A percentile compares a stretch with the other conserved stretches of the same genome.
Evolutionary conservation across 2,329 filamentous ascomycete genomes (phyloP).

Genomic region (Colletotrichum scovillei): DNA sequence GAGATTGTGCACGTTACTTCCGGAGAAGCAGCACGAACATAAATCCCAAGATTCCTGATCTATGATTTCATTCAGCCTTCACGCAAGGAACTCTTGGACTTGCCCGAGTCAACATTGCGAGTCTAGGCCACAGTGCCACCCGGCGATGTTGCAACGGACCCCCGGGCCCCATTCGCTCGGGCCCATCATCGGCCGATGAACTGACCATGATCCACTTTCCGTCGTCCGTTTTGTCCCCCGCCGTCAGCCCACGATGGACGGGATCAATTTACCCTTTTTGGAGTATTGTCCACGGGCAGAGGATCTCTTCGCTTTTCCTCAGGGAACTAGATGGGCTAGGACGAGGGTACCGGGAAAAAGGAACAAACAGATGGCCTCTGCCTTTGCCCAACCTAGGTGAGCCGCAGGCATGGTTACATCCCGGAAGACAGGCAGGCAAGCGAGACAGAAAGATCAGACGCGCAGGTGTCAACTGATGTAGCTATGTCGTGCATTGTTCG

Average conservation of each 20-base stretch:
- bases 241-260: constrained; percentile 4
- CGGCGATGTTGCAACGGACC: background rate
- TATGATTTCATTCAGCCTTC: background rate
- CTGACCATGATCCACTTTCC: constrained; percentile 1
- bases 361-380: background rate
- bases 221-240: background rate
- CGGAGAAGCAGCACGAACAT: background rate
- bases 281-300: background rate
- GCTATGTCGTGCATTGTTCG: constrained; percentile 10
- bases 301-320: background rate
- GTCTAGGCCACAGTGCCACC: background rate
- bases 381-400: background rate
- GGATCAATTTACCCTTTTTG: background rate
- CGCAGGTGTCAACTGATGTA: background rate
- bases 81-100: background rate
- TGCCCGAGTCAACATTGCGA: background rate
- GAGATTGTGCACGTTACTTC: background rate
- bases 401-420: background rate
- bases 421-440: background rate
- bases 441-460: background rate
- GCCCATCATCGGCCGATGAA: constrained; percentile 11
- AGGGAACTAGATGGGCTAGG: background rate
- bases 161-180: background rate
- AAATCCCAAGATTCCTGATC: background rate
- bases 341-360: background rate